phyloP scores from a whole-genome alignment of 306 rosid genomes.

The Gastrolobium villosum region DNA sequence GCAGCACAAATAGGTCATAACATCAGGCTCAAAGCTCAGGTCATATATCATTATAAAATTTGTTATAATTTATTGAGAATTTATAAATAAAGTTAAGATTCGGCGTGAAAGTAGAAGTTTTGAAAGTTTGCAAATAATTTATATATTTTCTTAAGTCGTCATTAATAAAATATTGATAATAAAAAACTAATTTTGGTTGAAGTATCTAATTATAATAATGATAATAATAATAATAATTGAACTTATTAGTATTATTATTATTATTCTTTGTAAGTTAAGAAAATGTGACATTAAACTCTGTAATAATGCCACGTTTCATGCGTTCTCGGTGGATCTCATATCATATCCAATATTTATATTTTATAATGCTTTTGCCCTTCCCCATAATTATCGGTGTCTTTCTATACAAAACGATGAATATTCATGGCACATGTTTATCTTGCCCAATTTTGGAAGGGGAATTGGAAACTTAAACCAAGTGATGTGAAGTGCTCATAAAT shows the following conservation, averaged over 20 bases:
- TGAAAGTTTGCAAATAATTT: neutral
- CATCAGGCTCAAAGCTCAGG: too few species aligned
- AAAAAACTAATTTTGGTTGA: neutral
- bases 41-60: neutral
- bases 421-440: neutral
- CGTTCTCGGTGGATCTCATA: neutral
- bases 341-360: constrained; percentile 8
- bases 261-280: too few species aligned
- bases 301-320: constrained; percentile 19
- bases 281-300: neutral
- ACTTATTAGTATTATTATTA: too few species aligned
- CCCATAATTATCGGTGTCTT: neutral
- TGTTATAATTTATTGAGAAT: neutral
- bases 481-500: constrained; percentile 1
- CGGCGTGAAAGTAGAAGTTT: neutral
- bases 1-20: too few species aligned
- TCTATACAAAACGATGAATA: neutral
- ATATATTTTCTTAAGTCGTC: neutral
- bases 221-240: too few species aligned
- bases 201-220: too few species aligned
- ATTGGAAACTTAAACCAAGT: constrained; percentile 7
- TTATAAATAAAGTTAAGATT: constrained; percentile 2
- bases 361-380: constrained; percentile 14
- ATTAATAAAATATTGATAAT: neutral
- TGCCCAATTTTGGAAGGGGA: constrained; percentile 2